A percentile compares a stretch with the other conserved stretches of the same genome.
These are phyloP conservation scores for Luffa acutangula DNA, from an alignment of 306 rosid genomes.

Conservation along the genomic window DNA sequence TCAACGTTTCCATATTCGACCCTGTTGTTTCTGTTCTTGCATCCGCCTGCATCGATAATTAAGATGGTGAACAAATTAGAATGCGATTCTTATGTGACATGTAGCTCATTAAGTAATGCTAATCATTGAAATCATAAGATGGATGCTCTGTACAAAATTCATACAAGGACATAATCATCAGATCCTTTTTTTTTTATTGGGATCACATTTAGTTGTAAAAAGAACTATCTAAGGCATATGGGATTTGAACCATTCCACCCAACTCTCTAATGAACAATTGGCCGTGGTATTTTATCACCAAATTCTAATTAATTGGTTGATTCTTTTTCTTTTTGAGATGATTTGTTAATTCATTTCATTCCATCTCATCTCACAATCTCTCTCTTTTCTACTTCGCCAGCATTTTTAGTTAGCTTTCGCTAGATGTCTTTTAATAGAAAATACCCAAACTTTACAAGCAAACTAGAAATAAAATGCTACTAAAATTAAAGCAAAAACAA, in stretches of 20 bases:
- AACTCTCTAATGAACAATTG: neutral
- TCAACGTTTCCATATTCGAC: constrained; percentile 62
- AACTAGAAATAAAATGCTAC: neutral
- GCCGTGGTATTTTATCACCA: neutral
- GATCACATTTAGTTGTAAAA: no score
- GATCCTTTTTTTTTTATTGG: no score
- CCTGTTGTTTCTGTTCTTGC: constrained; percentile 62
- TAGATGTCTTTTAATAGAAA: neutral
- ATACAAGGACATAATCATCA: neutral
- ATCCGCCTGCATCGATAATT: constrained; percentile 38
- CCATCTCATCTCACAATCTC: neutral
- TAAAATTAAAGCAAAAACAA: neutral
- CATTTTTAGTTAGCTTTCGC: neutral
- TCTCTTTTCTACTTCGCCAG: neutral
- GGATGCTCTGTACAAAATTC: neutral
- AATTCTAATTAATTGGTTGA: neutral
- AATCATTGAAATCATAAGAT: neutral
- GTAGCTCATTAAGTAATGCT: neutral
- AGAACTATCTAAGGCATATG: neutral
- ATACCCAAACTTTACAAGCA: neutral
- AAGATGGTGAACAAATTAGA: neutral
- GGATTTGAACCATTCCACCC: neutral
- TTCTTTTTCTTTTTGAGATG: neutral
- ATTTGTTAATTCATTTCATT: neutral
- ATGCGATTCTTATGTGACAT: neutral